Conservation (phyloP, 768 basidiomycete species). For the Saitozyma podzolica region DNA sequence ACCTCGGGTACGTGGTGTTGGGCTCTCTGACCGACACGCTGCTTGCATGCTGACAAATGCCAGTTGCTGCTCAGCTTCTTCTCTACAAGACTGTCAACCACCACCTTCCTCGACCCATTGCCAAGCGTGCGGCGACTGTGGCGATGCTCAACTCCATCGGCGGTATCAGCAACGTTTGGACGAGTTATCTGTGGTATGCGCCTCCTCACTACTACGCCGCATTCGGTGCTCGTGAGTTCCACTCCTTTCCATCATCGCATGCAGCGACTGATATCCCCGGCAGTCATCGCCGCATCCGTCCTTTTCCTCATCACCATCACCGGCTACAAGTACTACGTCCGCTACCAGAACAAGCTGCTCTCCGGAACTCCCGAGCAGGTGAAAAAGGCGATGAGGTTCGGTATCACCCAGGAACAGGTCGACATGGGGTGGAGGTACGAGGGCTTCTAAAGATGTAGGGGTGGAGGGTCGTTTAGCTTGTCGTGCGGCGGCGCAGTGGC, state of each 20-base stretch:
- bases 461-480: too few relatives aligned
- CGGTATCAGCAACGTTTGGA: conserved; percentile 40
- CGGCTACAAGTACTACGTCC: conserved; percentile 39
- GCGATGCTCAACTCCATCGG: conserved; percentile 45
- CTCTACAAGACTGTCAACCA: conserved; percentile 44
- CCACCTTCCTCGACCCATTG: conserved; percentile 40
- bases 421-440: conserved; percentile 44
- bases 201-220: conserved; percentile 35
- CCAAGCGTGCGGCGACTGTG: conserved; percentile 45
- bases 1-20: conserved; percentile 18
- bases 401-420: conserved; percentile 38
- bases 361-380: conserved; percentile 17
- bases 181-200: conserved; percentile 29
- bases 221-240: conserved; percentile 34
- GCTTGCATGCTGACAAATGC: background rate
- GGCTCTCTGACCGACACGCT: background rate
- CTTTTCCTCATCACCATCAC: conserved; percentile 33
- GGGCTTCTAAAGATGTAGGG: conserved; percentile 19
- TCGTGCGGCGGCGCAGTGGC: too few relatives aligned
- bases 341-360: conserved; percentile 36
- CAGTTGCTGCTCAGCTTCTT: conserved; percentile 42
- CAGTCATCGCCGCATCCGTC: background rate
- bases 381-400: conserved; percentile 11
- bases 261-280: too few relatives aligned
- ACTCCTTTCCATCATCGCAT: background rate